phyloP scores from a whole-genome alignment of 208 protist species.

The Leptomonas pyrrhocoris region DNA sequence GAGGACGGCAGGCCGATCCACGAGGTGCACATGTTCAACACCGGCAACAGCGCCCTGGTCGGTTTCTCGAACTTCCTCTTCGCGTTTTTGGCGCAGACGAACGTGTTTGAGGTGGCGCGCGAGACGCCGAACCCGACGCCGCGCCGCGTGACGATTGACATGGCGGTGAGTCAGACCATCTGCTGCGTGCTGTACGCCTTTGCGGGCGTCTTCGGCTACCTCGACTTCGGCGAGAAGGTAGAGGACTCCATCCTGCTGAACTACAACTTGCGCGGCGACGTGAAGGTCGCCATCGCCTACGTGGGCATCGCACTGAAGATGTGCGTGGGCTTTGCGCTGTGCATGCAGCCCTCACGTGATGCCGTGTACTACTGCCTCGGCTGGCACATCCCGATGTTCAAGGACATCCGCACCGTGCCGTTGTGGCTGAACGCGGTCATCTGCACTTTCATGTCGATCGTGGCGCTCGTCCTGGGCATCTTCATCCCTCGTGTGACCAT shows the following conservation, averaged over 20 bases:
- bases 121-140: slow-evolving; percentile 63
- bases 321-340: slow-evolving; percentile 77
- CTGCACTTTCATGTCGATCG: slow-evolving; percentile 56
- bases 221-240: slow-evolving; percentile 66
- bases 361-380: slow-evolving; percentile 72
- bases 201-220: slow-evolving; percentile 79
- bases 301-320: slow-evolving; percentile 78
- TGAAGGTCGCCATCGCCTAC: slow-evolving; percentile 62
- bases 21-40: slow-evolving; percentile 57
- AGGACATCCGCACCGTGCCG: slow-evolving; percentile 50
- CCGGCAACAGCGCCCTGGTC: slow-evolving; percentile 62
- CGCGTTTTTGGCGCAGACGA: slow-evolving; percentile 81
- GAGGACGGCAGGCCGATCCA: slow-evolving; percentile 59
- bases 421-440: slow-evolving; percentile 67
- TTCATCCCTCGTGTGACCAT: slow-evolving; percentile 74
- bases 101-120: slow-evolving; percentile 71
- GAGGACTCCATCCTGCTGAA: slow-evolving; percentile 67
- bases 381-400: slow-evolving; percentile 48
- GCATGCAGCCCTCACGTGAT: slow-evolving; percentile 74
- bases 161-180: slow-evolving; percentile 57
- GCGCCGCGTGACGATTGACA: slow-evolving; percentile 51
- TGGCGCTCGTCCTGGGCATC: slow-evolving; percentile 74
- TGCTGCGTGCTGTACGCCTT: slow-evolving; percentile 78
- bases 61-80: slow-evolving; percentile 88
- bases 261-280: slow-evolving; percentile 61